Evolutionary conservation across 1,284 basidiomycete species (phyloP).

Genomic region (Naganishia liquefaciens): DNA sequence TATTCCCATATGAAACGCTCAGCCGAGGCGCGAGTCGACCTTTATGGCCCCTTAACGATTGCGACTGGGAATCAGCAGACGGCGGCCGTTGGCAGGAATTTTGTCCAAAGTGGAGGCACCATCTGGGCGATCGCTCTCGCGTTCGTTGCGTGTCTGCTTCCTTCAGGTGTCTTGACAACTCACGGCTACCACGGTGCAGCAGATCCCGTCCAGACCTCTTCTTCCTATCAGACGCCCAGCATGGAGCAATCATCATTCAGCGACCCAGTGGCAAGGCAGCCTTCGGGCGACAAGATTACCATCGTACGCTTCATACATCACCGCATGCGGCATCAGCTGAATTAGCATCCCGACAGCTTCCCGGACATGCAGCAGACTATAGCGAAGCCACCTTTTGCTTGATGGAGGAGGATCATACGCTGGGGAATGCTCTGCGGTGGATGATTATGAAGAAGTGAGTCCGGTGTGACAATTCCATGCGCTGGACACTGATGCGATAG

Average conservation of each 20-base stretch:
- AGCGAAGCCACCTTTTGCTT: constrained; percentile 91
- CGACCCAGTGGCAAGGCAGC: constrained; percentile 22
- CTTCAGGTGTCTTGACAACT: too few species aligned
- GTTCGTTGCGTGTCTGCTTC: too few species aligned
- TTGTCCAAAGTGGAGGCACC: too few species aligned
- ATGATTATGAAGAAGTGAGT: constrained; percentile 99
- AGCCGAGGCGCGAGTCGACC: too few species aligned
- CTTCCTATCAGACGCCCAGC: not conserved
- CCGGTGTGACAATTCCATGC: constrained; percentile 8
- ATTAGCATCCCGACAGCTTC: constrained; percentile 51
- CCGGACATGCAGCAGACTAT: constrained; percentile 72
- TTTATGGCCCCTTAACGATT: too few species aligned
- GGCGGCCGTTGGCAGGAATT: too few species aligned
- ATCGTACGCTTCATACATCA: constrained; percentile 43
- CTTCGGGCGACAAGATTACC: constrained; percentile 47
- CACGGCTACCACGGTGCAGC: too few species aligned
- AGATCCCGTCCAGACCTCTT: not conserved
- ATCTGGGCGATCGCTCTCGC: not conserved
- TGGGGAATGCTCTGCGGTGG: constrained; percentile 92
- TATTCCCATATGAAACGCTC: not conserved
- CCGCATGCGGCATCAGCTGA: not conserved
- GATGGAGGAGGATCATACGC: constrained; percentile 89
- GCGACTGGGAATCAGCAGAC: too few species aligned
- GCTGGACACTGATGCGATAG: not conserved
- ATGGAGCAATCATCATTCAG: constrained; percentile 28